These are phyloP conservation scores for Didymellaceae sp. DNA, from an alignment of 2,329 filamentous ascomycete genomes.

Conservation along the genomic window DNA sequence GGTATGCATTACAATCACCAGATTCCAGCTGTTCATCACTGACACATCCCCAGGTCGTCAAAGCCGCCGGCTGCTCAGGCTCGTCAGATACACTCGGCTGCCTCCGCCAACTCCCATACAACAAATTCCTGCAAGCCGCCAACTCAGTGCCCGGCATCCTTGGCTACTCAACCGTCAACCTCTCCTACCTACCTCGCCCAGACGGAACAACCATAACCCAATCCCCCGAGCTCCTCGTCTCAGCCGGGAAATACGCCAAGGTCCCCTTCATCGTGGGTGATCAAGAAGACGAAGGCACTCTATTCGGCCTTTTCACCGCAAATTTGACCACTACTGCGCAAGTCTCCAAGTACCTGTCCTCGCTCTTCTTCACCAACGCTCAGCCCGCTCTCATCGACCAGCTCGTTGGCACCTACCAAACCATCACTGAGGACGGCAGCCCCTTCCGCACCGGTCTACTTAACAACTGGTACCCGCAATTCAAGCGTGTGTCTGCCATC, in stretches of 20 bases:
- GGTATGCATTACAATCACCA: constrained; percentile 36
- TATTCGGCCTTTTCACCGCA: constrained; percentile 72
- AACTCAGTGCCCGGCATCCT: constrained; percentile 74
- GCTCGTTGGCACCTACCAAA: constrained; percentile 69
- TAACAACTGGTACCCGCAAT: constrained; percentile 78
- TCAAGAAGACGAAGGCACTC: constrained; percentile 80
- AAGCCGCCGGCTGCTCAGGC: constrained; percentile 53
- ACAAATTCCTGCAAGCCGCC: constrained; percentile 63
- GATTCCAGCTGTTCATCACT: constrained; percentile 57
- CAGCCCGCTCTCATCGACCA: constrained; percentile 58
- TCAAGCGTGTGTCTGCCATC: constrained; percentile 77
- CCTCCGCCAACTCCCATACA: constrained; percentile 56
- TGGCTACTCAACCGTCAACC: constrained; percentile 70
- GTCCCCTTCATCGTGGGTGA: constrained; percentile 73
- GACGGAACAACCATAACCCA: constrained; percentile 68
- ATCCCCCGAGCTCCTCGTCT: constrained; percentile 66
- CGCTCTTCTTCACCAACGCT: constrained; percentile 67
- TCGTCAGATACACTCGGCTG: constrained; percentile 55
- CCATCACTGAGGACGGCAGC: constrained; percentile 64
- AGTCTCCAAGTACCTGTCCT: constrained; percentile 67
- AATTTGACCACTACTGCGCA: constrained; percentile 69
- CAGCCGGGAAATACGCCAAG: constrained; percentile 61
- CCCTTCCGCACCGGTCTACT: constrained; percentile 72
- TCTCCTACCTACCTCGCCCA: constrained; percentile 77
- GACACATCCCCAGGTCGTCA: constrained; percentile 55